Conservation (phyloP, 441 rosid species). For the Populus hybrid region DNA sequence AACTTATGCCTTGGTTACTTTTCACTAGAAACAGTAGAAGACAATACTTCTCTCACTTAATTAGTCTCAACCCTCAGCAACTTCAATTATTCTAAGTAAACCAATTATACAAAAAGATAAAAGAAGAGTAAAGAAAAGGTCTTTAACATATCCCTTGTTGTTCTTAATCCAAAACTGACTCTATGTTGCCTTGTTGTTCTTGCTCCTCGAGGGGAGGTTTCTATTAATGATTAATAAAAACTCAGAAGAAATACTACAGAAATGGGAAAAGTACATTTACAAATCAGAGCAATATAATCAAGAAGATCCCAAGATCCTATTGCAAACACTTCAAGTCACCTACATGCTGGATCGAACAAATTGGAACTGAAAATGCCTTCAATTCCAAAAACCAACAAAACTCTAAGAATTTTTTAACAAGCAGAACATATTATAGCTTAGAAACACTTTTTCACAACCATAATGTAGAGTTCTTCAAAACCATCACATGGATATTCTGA, state of each 20-base stretch:
- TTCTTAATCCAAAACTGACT: background rate
- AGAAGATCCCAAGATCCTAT: conserved; percentile 13
- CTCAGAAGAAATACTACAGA: background rate
- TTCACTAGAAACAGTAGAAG: background rate
- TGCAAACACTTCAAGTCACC: conserved; percentile 5
- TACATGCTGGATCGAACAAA: conserved; percentile 12
- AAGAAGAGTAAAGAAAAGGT: conserved; percentile 5
- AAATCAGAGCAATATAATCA: conserved; percentile 13
- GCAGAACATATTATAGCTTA: background rate
- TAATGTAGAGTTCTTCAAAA: background rate
- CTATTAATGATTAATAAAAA: background rate
- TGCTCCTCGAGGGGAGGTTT: background rate
- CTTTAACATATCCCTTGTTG: background rate
- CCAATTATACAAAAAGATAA: background rate
- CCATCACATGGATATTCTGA: background rate
- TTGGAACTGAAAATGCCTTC: background rate
- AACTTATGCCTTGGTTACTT: background rate
- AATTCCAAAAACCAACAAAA: conserved; percentile 7
- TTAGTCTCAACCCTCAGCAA: background rate
- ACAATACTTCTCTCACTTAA: background rate
- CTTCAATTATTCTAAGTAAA: background rate
- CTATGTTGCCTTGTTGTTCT: background rate
- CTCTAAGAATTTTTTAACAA: conserved; percentile 2
- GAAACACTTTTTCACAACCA: background rate
- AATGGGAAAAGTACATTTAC: background rate